These are phyloP conservation scores for Sporopachydermia lactativora DNA, from an alignment of 805 yeast genomes.

Conservation along the genomic window DNA sequence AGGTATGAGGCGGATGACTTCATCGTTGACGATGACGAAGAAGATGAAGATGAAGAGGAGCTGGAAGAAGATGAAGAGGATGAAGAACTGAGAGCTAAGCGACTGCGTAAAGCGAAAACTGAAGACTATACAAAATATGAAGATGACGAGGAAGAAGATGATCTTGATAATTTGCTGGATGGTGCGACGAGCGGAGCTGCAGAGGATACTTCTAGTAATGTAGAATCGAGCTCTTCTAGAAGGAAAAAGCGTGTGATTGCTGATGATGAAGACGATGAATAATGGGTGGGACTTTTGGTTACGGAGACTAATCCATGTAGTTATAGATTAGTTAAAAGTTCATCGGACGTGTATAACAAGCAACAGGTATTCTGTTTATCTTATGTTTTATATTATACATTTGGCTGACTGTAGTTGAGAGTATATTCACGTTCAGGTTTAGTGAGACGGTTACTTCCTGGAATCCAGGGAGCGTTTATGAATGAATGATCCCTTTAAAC, in stretches of 20 bases:
- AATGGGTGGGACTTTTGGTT: no score
- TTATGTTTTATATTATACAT: no score
- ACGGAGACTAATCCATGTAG: no score
- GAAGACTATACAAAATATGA: conserved; percentile 2
- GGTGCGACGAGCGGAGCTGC: conserved; percentile 5
- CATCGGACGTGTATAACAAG: no score
- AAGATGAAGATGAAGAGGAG: conserved; percentile 11
- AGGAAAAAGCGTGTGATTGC: conserved; percentile 17
- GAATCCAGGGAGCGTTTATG: no score
- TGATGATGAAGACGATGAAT: conserved; percentile 17
- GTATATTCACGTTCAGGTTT: no score
- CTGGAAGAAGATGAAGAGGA: conserved; percentile 9
- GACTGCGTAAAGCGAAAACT: conserved; percentile 1
- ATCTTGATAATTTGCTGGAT: conserved; percentile 18
- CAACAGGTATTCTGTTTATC: no score
- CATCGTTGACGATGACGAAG: conserved; percentile 7
- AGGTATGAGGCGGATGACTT: conserved; percentile 4
- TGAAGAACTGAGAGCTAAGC: conserved; percentile 2
- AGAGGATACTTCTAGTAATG: conserved; percentile 6
- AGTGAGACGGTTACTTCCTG: no score
- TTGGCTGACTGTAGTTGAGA: no score
- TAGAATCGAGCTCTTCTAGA: conserved; percentile 3
- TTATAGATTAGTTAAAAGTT: no score
- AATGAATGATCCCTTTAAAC: no score
- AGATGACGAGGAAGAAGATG: conserved; percentile 20